phyloP scores from a whole-genome alignment of 2,329 filamentous ascomycete species.

The Annulohypoxylon truncatum region DNA sequence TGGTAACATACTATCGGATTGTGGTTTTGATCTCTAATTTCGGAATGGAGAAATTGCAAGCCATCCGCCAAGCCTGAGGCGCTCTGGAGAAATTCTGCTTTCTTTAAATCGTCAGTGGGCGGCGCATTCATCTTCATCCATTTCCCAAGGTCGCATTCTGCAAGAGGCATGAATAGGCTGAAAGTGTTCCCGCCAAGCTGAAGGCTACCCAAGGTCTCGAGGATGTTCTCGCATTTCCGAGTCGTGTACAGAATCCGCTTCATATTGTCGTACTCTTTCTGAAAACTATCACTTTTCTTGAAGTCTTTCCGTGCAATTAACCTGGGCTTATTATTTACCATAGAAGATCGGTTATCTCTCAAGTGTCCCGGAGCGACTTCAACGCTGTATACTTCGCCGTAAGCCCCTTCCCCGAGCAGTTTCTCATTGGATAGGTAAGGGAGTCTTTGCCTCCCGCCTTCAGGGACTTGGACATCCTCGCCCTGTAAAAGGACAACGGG shows the following conservation, averaged over 20 bases:
- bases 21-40: conserved; percentile 44
- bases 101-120: conserved; percentile 36
- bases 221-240: conserved; percentile 51
- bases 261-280: conserved; percentile 51
- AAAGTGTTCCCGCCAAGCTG: conserved; percentile 49
- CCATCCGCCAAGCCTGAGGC: conserved; percentile 51
- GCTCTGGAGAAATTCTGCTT: conserved; percentile 46
- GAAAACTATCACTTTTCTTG: conserved; percentile 42
- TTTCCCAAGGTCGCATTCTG: conserved; percentile 52
- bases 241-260: conserved; percentile 51
- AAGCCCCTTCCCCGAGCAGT: conserved; percentile 49
- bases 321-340: conserved; percentile 38
- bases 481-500: conserved; percentile 47
- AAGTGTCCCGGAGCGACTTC: conserved; percentile 53
- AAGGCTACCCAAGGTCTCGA: conserved; percentile 53
- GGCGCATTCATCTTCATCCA: conserved; percentile 49
- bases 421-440: conserved; percentile 51
- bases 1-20: conserved; percentile 54
- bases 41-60: conserved; percentile 54
- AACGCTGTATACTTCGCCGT: conserved; percentile 49
- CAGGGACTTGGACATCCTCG: conserved; percentile 45
- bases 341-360: conserved; percentile 24
- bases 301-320: conserved; percentile 55
- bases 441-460: conserved; percentile 43
- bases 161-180: conserved; percentile 56